Evolutionary conservation across 2,329 filamentous ascomycete species (phyloP).

Genomic region (Alternaria arbusti): DNA sequence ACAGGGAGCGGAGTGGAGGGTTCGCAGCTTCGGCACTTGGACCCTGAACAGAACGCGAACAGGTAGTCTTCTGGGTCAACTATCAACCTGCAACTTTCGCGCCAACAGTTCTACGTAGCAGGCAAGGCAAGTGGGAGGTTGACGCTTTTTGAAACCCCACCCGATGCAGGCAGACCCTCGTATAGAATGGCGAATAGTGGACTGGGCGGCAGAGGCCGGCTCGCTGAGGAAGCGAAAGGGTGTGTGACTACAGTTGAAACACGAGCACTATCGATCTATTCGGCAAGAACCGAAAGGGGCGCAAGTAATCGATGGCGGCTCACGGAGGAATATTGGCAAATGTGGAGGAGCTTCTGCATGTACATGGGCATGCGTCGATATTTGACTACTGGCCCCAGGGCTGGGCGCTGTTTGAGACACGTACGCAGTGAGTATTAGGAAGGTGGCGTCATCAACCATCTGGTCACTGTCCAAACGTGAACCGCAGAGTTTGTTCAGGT

Average conservation of each 20-base stretch:
- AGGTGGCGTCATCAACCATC: constrained; percentile 6
- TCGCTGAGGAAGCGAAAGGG: constrained; percentile 18
- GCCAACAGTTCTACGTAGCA: not conserved
- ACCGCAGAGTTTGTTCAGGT: not conserved
- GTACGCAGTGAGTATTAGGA: constrained; percentile 6
- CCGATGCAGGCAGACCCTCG: constrained; percentile 7
- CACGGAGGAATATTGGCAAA: constrained; percentile 4
- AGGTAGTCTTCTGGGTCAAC: not conserved
- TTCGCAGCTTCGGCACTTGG: constrained; percentile 6
- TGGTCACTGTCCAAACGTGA: not conserved
- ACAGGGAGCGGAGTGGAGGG: constrained; percentile 19
- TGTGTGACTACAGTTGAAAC: constrained; percentile 14
- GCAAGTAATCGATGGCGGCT: constrained; percentile 10
- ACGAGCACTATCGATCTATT: constrained; percentile 21
- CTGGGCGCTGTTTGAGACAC: constrained; percentile 11
- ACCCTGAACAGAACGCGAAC: constrained; percentile 2
- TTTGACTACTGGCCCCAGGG: constrained; percentile 3
- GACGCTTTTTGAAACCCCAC: constrained; percentile 19
- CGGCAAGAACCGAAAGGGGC: constrained; percentile 20
- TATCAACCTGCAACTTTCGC: not conserved
- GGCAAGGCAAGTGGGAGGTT: constrained; percentile 16
- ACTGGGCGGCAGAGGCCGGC: constrained; percentile 22
- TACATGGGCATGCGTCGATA: constrained; percentile 10
- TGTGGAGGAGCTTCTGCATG: not conserved
- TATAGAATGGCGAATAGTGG: constrained; percentile 20